Evolutionary conservation across 306 rosid species (phyloP).

Genomic region (Sphenostylis stenocarpa): DNA sequence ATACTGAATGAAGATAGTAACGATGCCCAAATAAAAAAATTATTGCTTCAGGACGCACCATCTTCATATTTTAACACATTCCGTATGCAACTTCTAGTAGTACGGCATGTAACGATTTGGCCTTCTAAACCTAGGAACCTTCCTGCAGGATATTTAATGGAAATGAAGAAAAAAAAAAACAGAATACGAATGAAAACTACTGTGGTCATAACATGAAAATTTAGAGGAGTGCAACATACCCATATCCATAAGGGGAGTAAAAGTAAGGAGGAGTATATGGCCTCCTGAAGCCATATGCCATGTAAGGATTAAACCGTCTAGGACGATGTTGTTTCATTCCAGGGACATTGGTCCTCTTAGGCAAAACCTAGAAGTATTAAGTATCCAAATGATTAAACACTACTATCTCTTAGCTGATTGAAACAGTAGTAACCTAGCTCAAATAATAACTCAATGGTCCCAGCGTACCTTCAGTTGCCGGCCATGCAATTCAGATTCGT

Average conservation of each 20-base stretch:
- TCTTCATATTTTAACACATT: neutral
- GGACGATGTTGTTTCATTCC: constrained; percentile 91
- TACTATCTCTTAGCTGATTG: constrained; percentile 3
- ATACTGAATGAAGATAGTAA: constrained; percentile 14
- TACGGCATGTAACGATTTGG: constrained; percentile 82
- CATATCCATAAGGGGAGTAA: constrained; percentile 84
- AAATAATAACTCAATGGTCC: neutral
- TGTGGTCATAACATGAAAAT: neutral
- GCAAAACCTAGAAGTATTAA: constrained; percentile 64
- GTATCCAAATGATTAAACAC: constrained; percentile 25
- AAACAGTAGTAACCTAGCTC: neutral
- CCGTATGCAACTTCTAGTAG: constrained; percentile 43
- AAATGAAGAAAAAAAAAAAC: constrained; percentile 7
- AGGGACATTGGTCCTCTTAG: constrained; percentile 93
- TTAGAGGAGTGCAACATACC: constrained; percentile 53
- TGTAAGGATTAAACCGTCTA: constrained; percentile 75
- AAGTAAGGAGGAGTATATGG: constrained; percentile 79
- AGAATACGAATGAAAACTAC: constrained; percentile 14
- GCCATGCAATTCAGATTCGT: constrained; percentile 89
- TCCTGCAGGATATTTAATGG: constrained; percentile 53
- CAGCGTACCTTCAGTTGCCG: constrained; percentile 79
- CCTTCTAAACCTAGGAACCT: constrained; percentile 81
- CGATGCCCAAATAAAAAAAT: neutral
- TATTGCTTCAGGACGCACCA: constrained; percentile 23
- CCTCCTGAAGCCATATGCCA: constrained; percentile 74